phyloP scores from a whole-genome alignment of 148 eudicot genomes.

The Rhododendron griersonianum region DNA sequence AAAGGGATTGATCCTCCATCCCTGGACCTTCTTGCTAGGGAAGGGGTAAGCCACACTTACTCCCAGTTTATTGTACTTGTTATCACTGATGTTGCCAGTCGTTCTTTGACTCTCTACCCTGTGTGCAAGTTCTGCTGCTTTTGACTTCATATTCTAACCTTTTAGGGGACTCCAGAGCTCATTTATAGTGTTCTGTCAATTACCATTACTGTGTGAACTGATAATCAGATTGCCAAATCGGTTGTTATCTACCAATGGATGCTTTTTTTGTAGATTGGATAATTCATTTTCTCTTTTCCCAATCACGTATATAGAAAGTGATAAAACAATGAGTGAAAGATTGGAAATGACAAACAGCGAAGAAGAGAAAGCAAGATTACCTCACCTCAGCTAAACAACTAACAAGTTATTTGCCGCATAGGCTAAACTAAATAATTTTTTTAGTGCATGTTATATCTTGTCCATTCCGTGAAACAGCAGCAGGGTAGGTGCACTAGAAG shows the following conservation, averaged over 20 bases:
- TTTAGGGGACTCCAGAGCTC: neutral
- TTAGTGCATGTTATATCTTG: too few species aligned
- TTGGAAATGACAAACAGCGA: neutral
- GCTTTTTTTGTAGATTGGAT: neutral
- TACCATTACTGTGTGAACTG: neutral
- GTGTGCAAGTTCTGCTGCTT: neutral
- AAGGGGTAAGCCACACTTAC: constrained; percentile 57
- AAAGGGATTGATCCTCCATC: constrained; percentile 99
- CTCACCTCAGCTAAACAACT: neutral
- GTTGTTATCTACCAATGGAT: neutral
- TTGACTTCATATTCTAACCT: neutral
- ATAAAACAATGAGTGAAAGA: neutral
- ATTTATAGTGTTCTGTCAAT: neutral
- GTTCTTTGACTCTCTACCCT: neutral
- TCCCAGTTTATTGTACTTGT: neutral
- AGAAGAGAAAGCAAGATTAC: neutral
- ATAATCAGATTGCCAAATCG: neutral
- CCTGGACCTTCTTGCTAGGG: constrained; percentile 86
- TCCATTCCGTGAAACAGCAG: neutral
- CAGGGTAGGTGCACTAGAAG: neutral
- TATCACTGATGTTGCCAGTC: neutral
- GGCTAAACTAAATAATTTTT: neutral
- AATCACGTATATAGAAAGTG: neutral
- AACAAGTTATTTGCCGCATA: neutral
- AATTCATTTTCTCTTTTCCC: neutral